phyloP scores from a whole-genome alignment of 2,329 filamentous ascomycete species.

The Coniochaeta sp. region DNA sequence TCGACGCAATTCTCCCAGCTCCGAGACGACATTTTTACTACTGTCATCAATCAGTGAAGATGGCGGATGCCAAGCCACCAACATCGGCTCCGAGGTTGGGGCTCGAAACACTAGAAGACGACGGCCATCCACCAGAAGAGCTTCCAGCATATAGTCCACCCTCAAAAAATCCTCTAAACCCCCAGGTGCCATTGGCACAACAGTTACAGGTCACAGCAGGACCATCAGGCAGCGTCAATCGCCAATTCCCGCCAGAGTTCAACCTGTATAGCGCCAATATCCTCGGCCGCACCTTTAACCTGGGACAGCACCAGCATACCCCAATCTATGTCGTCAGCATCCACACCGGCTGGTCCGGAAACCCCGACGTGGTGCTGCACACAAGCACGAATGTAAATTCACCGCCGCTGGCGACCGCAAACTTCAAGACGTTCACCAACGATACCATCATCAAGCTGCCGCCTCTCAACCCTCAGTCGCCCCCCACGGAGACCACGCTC shows the following conservation, averaged over 20 bases:
- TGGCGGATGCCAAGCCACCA: neutral
- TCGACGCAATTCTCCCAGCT: neutral
- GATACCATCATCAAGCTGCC: constrained; percentile 21
- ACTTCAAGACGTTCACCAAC: constrained; percentile 8
- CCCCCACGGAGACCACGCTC: constrained; percentile 6
- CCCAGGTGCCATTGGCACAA: neutral
- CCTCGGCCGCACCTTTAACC: constrained; percentile 10
- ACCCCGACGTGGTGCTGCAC: constrained; percentile 25
- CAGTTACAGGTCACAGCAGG: neutral
- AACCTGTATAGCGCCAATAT: constrained; percentile 19
- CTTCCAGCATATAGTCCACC: neutral
- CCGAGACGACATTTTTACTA: neutral
- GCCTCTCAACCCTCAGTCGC: constrained; percentile 10
- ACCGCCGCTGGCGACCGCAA: constrained; percentile 21
- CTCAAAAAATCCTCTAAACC: neutral
- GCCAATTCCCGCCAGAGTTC: constrained; percentile 24
- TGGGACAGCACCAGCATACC: constrained; percentile 22
- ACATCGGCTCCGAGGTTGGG: neutral
- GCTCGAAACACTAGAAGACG: neutral
- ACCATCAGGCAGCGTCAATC: constrained; percentile 5
- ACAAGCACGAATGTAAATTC: constrained; percentile 19
- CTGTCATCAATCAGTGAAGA: neutral
- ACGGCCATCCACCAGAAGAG: neutral
- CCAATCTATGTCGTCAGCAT: constrained; percentile 24
- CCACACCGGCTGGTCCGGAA: constrained; percentile 16